Evolutionary conservation across 139 green algal genomes (phyloP).

Genomic region (Coelastrella sp.): DNA sequence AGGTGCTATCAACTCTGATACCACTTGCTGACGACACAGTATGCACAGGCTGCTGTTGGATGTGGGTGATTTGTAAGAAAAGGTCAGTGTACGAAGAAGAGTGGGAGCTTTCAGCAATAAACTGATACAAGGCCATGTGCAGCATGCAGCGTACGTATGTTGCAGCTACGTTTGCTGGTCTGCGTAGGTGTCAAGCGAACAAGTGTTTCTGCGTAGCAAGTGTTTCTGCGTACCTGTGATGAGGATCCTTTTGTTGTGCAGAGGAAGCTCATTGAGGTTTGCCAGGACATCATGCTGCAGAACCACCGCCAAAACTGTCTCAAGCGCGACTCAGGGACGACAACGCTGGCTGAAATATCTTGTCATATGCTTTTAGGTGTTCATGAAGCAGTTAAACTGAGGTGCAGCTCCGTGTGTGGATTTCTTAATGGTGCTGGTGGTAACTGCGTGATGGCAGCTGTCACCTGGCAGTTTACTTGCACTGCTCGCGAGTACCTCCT

Average conservation of each 20-base stretch:
- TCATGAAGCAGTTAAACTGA: too few relatives aligned
- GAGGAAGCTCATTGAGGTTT: constrained; percentile 37
- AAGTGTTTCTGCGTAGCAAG: too few relatives aligned
- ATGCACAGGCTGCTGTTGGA: neutral
- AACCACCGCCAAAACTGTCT: neutral
- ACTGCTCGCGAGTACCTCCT: neutral
- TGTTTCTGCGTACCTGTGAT: constrained; percentile 47
- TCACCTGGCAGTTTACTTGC: constrained; percentile 1
- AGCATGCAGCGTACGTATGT: neutral
- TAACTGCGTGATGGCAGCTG: neutral
- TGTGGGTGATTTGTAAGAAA: neutral
- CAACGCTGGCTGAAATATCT: too few relatives aligned
- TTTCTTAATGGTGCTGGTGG: neutral
- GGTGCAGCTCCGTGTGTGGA: neutral
- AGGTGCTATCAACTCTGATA: neutral
- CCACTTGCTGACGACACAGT: too few relatives aligned
- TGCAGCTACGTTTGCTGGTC: too few relatives aligned
- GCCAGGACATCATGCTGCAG: constrained; percentile 20
- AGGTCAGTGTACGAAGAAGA: neutral
- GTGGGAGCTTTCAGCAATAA: neutral
- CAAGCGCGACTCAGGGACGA: neutral
- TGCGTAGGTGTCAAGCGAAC: too few relatives aligned
- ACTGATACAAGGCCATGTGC: neutral
- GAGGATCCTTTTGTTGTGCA: constrained; percentile 59
- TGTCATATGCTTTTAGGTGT: too few relatives aligned